phyloP scores from a whole-genome alignment of 139 green algal species.

The Zygnema circumcarinatum region DNA sequence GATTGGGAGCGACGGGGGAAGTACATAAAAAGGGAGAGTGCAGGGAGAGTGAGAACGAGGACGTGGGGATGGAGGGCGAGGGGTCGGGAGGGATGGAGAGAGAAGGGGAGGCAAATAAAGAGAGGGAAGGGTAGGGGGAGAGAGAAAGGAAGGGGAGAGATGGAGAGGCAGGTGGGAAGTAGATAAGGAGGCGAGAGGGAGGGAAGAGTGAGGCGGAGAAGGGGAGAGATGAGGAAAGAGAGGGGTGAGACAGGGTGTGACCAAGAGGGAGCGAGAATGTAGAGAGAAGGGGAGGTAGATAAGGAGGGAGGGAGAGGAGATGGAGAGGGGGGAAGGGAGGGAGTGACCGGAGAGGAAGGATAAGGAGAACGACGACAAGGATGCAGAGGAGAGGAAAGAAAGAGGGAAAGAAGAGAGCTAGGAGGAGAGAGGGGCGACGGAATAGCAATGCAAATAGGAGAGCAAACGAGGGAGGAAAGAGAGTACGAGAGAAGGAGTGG shows the following conservation, averaged over 20 bases:
- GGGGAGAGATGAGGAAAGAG: neutral
- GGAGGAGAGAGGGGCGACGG: neutral
- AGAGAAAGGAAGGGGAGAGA: neutral
- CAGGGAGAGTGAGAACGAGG: slow-evolving; percentile 5
- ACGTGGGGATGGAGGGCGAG: neutral
- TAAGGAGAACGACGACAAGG: neutral
- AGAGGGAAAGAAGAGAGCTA: neutral
- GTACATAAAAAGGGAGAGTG: neutral
- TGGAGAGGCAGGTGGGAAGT: neutral
- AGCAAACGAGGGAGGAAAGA: neutral
- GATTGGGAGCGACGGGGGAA: neutral
- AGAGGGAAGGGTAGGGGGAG: neutral
- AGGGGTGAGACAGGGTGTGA: neutral
- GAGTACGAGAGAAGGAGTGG: neutral
- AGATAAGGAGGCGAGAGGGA: neutral
- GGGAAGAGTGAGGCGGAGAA: neutral
- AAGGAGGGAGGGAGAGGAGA: neutral
- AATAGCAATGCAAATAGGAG: neutral
- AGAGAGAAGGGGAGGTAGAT: neutral
- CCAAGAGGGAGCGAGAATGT: neutral
- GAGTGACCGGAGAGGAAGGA: neutral
- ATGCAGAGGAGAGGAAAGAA: neutral
- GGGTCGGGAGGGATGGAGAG: neutral
- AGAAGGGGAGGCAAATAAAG: neutral
- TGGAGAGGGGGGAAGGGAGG: neutral